These are phyloP conservation scores for Cryptococcus hybrid DNA, from an alignment of 1,284 basidiomycete genomes.

Conservation along the genomic window DNA sequence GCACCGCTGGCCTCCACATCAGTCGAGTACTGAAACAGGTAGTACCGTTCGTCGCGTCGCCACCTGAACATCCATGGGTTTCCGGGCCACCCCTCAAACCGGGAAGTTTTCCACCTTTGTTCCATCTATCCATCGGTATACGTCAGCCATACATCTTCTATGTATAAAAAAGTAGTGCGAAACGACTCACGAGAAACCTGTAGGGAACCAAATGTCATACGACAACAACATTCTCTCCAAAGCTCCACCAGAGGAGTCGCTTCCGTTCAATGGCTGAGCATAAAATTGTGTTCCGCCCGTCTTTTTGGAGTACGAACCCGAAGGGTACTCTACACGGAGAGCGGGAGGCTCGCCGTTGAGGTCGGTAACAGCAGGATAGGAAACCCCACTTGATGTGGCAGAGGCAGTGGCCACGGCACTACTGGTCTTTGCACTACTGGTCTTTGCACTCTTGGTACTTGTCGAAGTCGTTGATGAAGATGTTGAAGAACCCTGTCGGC, in stretches of 20 bases:
- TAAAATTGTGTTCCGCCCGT: constrained; percentile 51
- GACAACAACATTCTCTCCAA: constrained; percentile 41
- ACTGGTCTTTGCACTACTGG: constrained; percentile 2
- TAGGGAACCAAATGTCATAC: constrained; percentile 44
- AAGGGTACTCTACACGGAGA: constrained; percentile 44
- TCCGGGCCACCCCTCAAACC: constrained; percentile 47
- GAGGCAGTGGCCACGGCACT: not conserved
- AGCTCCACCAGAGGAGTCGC: constrained; percentile 28
- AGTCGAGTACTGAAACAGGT: constrained; percentile 48
- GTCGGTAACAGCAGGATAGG: constrained; percentile 21
- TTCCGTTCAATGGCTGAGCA: constrained; percentile 32
- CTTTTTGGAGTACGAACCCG: constrained; percentile 43
- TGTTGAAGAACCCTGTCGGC: constrained; percentile 10
- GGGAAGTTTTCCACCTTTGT: constrained; percentile 50
- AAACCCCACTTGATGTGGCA: constrained; percentile 9
- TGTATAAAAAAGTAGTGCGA: not conserved
- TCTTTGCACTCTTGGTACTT: constrained; percentile 1
- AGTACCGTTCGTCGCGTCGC: constrained; percentile 43
- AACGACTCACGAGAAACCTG: constrained; percentile 12
- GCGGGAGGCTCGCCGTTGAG: constrained; percentile 29
- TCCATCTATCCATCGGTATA: constrained; percentile 21
- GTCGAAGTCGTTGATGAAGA: constrained; percentile 11
- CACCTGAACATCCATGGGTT: constrained; percentile 45
- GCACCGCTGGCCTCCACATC: constrained; percentile 48
- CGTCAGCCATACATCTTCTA: not conserved